Evolutionary conservation across 768 basidiomycete genomes (phyloP).

Genomic region (Tricholoma hemisulphureum): DNA sequence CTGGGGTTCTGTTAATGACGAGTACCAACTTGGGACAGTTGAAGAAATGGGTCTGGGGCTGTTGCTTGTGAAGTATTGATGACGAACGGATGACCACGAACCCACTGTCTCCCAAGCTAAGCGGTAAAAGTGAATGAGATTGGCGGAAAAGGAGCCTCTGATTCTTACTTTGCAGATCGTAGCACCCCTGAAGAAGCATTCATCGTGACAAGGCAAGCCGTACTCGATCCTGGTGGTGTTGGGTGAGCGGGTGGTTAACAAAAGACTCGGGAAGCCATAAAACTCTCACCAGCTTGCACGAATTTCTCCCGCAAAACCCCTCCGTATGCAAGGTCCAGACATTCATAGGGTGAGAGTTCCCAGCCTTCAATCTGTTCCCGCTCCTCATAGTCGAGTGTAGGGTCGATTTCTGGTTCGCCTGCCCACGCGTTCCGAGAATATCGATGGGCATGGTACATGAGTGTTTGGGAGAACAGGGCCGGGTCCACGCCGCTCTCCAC

Average conservation of each 20-base stretch:
- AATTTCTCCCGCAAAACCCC: slow-evolving; percentile 66
- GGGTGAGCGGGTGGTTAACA: neutral
- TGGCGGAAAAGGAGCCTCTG: neutral
- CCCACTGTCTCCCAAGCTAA: slow-evolving; percentile 77
- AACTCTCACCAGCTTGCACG: slow-evolving; percentile 62
- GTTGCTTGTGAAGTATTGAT: slow-evolving; percentile 54
- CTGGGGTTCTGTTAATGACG: slow-evolving; percentile 9
- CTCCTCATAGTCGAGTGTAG: slow-evolving; percentile 70
- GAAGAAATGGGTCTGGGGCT: slow-evolving; percentile 52
- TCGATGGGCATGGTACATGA: slow-evolving; percentile 84
- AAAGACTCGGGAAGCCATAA: slow-evolving; percentile 14
- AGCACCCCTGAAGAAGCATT: slow-evolving; percentile 74
- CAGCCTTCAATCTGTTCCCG: slow-evolving; percentile 68
- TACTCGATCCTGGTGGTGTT: slow-evolving; percentile 69
- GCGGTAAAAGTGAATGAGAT: slow-evolving; percentile 1
- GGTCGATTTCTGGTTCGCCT: slow-evolving; percentile 81
- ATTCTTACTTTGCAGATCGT: slow-evolving; percentile 72
- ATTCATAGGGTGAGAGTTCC: slow-evolving; percentile 72
- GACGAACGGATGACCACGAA: slow-evolving; percentile 70
- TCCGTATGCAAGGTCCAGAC: slow-evolving; percentile 68
- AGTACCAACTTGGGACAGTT: slow-evolving; percentile 51
- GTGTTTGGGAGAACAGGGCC: slow-evolving; percentile 83
- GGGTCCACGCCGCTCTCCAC: slow-evolving; percentile 80
- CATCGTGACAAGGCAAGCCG: slow-evolving; percentile 72
- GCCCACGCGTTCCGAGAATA: slow-evolving; percentile 75